Evolutionary conservation across 1,139 yeast species (phyloP).

Genomic region (Candida mesenterica): DNA sequence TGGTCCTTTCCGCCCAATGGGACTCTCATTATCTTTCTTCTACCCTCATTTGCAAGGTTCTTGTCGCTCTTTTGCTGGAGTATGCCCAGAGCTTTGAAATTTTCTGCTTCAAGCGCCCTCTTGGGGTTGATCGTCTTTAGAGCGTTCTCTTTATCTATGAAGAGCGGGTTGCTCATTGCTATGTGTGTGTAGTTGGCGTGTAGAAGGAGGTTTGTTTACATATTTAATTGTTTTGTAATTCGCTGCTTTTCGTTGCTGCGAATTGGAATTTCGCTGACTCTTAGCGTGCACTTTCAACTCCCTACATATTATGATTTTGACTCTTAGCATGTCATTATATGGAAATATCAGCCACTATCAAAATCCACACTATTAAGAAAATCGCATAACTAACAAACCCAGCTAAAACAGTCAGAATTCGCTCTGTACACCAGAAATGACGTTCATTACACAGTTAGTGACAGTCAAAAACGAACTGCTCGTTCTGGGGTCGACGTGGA

Average conservation of each 20-base stretch:
- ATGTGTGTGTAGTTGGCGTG: background rate
- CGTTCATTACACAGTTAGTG: constrained; percentile 26
- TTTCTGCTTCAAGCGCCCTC: constrained; percentile 8
- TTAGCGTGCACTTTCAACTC: too few relatives aligned
- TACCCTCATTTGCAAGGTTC: background rate
- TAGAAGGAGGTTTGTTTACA: background rate
- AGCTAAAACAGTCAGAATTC: too few relatives aligned
- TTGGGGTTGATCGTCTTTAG: constrained; percentile 7
- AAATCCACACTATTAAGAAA: too few relatives aligned
- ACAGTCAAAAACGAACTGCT: constrained; percentile 18
- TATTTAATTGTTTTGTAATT: background rate
- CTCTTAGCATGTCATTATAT: too few relatives aligned
- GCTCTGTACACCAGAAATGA: too few relatives aligned
- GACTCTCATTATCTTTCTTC: constrained; percentile 23
- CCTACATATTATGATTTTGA: too few relatives aligned
- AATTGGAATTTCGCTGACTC: too few relatives aligned
- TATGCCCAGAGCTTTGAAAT: too few relatives aligned
- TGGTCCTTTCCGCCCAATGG: constrained; percentile 53
- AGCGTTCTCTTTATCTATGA: constrained; percentile 13
- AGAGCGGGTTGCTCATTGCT: constrained; percentile 5
- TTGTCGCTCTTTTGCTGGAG: constrained; percentile 6
- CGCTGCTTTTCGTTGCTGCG: too few relatives aligned
- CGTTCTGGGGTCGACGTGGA: constrained; percentile 63
- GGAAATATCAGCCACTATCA: too few relatives aligned
- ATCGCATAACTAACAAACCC: too few relatives aligned